phyloP scores from a whole-genome alignment of 306 rosid genomes.

The Amphicarpaea edgeworthii region DNA sequence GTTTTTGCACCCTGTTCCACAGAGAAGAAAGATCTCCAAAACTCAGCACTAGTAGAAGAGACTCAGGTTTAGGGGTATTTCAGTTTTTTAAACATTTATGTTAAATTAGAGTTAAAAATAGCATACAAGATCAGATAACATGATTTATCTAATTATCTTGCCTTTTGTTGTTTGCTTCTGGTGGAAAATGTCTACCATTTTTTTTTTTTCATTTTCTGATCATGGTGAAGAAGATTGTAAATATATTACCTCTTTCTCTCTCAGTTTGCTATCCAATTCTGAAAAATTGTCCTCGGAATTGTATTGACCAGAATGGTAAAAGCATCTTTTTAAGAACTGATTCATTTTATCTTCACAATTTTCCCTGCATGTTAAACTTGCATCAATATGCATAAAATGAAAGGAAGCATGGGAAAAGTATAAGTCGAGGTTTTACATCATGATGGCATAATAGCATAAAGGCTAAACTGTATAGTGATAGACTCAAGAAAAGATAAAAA shows the following conservation, averaged over 20 bases:
- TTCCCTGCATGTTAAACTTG: conserved; percentile 60
- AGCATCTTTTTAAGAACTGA: conserved; percentile 81
- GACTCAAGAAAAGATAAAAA: neutral
- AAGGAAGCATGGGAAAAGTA: conserved; percentile 15
- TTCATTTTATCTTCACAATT: conserved; percentile 95
- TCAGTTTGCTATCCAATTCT: conserved; percentile 71
- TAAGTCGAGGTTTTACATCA: neutral
- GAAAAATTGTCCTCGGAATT: conserved; percentile 75
- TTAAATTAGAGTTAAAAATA: conserved; percentile 19
- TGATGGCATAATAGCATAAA: conserved; percentile 36
- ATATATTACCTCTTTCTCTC: conserved; percentile 76
- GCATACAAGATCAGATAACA: conserved; percentile 6
- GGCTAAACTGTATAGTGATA: neutral
- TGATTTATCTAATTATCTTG: conserved; percentile 4
- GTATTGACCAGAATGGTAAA: conserved; percentile 92
- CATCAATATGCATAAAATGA: conserved; percentile 38
- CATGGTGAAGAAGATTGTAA: conserved; percentile 14
- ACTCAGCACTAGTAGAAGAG: conserved; percentile 17
- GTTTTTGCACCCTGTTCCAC: conserved; percentile 28
- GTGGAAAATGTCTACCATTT: conserved; percentile 2
- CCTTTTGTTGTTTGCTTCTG: neutral
- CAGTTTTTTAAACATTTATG: conserved; percentile 12
- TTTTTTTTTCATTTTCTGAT: neutral
- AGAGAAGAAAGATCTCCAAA: neutral
- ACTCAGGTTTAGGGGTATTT: conserved; percentile 4